Evolutionary conservation across 176 grass and related monocot genomes (phyloP).

Genomic region (Oryza officinalis): DNA sequence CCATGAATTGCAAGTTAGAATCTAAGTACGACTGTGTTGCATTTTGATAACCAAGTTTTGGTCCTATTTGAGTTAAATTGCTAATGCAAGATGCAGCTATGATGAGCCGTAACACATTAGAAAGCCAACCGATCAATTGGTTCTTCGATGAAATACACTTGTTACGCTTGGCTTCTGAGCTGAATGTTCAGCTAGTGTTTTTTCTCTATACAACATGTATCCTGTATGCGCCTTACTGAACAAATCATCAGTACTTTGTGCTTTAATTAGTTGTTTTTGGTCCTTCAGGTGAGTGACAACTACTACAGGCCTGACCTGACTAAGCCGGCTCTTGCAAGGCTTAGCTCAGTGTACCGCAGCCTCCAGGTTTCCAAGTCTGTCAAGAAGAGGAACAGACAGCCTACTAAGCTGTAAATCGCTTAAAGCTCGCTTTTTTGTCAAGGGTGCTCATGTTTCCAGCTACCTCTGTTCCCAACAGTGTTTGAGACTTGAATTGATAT

Average conservation of each 20-base stretch:
- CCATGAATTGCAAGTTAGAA: background rate
- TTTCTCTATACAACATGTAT: background rate
- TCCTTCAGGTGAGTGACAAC: slow-evolving; percentile 55
- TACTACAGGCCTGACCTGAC: slow-evolving; percentile 91
- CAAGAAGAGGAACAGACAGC: slow-evolving; percentile 92
- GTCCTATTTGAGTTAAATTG: background rate
- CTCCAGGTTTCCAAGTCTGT: slow-evolving; percentile 83
- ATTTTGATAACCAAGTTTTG: background rate
- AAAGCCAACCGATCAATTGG: slow-evolving; percentile 42
- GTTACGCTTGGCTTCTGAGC: slow-evolving; percentile 92
- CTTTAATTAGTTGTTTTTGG: slow-evolving; percentile 2
- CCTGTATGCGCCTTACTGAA: background rate
- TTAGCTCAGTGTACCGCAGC: slow-evolving; percentile 68
- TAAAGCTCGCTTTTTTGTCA: background rate
- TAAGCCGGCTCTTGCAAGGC: slow-evolving; percentile 61
- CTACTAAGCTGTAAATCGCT: slow-evolving; percentile 29
- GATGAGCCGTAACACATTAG: slow-evolving; percentile 75
- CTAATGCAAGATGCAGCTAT: slow-evolving; percentile 27
- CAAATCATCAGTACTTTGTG: background rate
- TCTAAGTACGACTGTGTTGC: background rate
- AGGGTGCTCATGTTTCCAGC: background rate
- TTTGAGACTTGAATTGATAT: slow-evolving; percentile 30
- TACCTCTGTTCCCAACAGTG: slow-evolving; percentile 29
- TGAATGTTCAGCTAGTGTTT: background rate
- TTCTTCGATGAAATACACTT: slow-evolving; percentile 47